These are phyloP conservation scores for Peronospora tabacina DNA, from an alignment of 352 stramenopile genomes.

Conservation along the genomic window DNA sequence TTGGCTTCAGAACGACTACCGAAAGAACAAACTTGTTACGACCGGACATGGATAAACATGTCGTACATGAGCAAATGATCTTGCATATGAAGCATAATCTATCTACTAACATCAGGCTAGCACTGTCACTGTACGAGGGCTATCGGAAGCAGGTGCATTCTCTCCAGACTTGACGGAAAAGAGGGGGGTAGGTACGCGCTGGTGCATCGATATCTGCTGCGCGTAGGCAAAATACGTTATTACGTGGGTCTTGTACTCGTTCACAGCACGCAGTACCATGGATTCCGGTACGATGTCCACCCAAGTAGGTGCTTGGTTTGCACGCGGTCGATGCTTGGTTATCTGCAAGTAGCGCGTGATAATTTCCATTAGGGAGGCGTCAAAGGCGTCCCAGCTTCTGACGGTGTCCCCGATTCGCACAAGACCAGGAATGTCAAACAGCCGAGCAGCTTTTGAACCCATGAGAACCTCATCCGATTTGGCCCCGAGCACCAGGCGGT, in stretches of 20 bases:
- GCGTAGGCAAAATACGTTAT: constrained; percentile 59
- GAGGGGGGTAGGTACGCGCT: constrained; percentile 49
- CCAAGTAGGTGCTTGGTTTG: constrained; percentile 28
- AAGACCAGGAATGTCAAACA: constrained; percentile 70
- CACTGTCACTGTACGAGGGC: constrained; percentile 12
- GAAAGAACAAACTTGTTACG: no score
- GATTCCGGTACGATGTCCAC: constrained; percentile 34
- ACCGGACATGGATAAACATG: no score
- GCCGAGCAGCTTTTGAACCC: constrained; percentile 42
- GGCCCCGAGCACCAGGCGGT: constrained; percentile 63
- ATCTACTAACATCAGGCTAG: constrained; percentile 21
- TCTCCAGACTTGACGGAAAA: constrained; percentile 43
- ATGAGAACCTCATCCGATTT: constrained; percentile 69
- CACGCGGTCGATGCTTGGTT: constrained; percentile 25
- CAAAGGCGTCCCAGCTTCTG: constrained; percentile 62
- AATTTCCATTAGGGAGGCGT: constrained; percentile 47
- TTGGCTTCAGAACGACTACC: not conserved
- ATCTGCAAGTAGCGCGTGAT: constrained; percentile 42
- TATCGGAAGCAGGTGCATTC: constrained; percentile 9
- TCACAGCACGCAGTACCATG: constrained; percentile 43
- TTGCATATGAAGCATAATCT: constrained; percentile 5
- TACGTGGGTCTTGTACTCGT: constrained; percentile 61
- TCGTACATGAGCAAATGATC: not conserved
- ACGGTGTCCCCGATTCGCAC: constrained; percentile 28
- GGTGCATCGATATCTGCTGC: constrained; percentile 54